Base-by-base conservation (phyloP, 169 alveolate species). In the Plasmodium adleri region DNA sequence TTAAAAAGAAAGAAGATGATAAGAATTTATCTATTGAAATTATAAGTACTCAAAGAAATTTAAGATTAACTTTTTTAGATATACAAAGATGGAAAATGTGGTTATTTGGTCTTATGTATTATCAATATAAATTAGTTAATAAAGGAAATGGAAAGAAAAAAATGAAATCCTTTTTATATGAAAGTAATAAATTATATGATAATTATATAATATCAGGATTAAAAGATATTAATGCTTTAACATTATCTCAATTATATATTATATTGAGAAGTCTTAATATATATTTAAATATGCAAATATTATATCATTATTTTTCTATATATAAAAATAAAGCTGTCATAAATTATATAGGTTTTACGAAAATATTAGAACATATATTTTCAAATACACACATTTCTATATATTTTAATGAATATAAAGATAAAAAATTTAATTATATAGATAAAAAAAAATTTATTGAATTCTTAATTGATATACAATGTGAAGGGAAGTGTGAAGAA, bases 31-130 rank as follows among this genome's bases (percentile, higher is more conserved):
- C 92, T 20, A 86, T 86, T 54, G 92, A 86, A 86, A 86, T 86
- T 60, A 86, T 86, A 15, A 86, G 88, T 70, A 43, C 50, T 13
- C 70, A 71, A 3, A 56, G 88, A 47, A 86, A 58, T 59, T 59
- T 86, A 54, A 70, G 78, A 59, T 28, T 86, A 17, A 86, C 92
- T 1, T 86, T 86, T 73, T 74, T 86, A 26, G 92, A 86, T 56
- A 86, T 86, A 13, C 92, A 86, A 66, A 86, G 92, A 64, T 86
- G 92, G 92, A 86, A 86, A 39, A 86, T 86, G 92, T 86, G 92
- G 92, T 80, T 86, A 28, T 86, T 70, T 39, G 92, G 92, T 52
- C 63, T 86, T 32, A 86, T 86, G 92, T 72, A 86, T 72, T 86
- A 86, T 71, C 86, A 72, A 39, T 86, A 86, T 56, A 86, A 86